A percentile compares a stretch with the other conserved stretches of the same genome.
These are phyloP conservation scores for Stachybotrys echinatus DNA, from an alignment of 2,329 filamentous ascomycete species.

Conservation along the genomic window DNA sequence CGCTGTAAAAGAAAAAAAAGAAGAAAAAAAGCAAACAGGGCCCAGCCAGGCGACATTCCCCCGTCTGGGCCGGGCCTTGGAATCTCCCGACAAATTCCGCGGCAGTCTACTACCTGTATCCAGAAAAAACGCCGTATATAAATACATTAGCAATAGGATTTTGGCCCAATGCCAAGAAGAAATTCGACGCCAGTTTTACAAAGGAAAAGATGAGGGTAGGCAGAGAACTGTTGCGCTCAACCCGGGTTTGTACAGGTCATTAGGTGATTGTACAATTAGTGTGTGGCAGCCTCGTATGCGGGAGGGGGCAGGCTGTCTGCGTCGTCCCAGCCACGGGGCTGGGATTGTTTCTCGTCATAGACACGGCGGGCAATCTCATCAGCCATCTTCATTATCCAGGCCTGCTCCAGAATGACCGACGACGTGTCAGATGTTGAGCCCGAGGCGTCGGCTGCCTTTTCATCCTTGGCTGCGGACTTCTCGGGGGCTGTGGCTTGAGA, in stretches of 20 bases:
- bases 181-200: background rate
- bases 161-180: background rate
- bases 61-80: too few relatives aligned
- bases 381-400: conserved; percentile 91
- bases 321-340: conserved; percentile 36
- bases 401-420: conserved; percentile 67
- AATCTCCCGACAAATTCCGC: background rate
- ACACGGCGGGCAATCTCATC: conserved; percentile 84
- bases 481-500: conserved; percentile 9
- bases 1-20: too few relatives aligned
- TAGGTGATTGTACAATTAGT: conserved; percentile 21
- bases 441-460: conserved; percentile 27
- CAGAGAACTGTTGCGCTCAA: background rate
- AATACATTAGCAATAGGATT: conserved; percentile 1
- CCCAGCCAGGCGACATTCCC: too few relatives aligned
- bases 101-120: too few relatives aligned
- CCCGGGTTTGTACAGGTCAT: background rate
- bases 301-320: conserved; percentile 53
- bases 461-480: conserved; percentile 12
- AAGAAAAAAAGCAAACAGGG: too few relatives aligned
- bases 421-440: conserved; percentile 39
- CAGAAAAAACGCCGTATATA: background rate
- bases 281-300: conserved; percentile 50
- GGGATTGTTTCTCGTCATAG: conserved; percentile 72
- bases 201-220: background rate